phyloP scores from a whole-genome alignment of 192 early-diverging fungal genomes.

The Funneliformis geosporum region DNA sequence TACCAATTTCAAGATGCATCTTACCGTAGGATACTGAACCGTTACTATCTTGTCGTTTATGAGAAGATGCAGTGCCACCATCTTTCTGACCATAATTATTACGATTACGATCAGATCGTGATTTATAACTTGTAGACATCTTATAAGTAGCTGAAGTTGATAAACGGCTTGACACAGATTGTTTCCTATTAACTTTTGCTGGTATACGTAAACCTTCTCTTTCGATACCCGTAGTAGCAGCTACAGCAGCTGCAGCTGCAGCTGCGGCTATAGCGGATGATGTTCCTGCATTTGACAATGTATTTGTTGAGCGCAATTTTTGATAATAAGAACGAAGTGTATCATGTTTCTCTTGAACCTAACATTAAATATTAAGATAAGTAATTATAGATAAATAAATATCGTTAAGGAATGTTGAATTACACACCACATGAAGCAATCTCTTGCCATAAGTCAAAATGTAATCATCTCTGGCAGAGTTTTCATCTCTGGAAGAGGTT shows the following conservation, averaged over 20 bases:
- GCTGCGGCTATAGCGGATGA: not conserved
- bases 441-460: constrained; percentile 43
- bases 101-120: not conserved
- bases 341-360: constrained; percentile 33
- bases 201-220: constrained; percentile 17
- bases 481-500: constrained; percentile 34
- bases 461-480: constrained; percentile 37
- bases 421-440: constrained; percentile 42
- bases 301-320: constrained; percentile 28
- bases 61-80: not conserved
- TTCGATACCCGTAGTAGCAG: constrained; percentile 1
- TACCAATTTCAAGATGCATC: not conserved
- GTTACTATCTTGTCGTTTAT: constrained; percentile 47
- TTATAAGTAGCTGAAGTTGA: constrained; percentile 29
- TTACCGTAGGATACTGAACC: constrained; percentile 32
- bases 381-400: not conserved
- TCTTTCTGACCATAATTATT: not conserved
- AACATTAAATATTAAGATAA: too few relatives aligned
- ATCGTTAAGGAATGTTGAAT: not conserved
- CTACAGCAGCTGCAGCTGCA: not conserved
- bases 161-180: constrained; percentile 16
- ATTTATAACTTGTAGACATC: not conserved
- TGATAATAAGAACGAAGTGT: constrained; percentile 27
- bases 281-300: constrained; percentile 18
- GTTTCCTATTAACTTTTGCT: constrained; percentile 24